Base-by-base conservation (phyloP, 208 protist species). In the Wallacemonas sp. region DNA sequence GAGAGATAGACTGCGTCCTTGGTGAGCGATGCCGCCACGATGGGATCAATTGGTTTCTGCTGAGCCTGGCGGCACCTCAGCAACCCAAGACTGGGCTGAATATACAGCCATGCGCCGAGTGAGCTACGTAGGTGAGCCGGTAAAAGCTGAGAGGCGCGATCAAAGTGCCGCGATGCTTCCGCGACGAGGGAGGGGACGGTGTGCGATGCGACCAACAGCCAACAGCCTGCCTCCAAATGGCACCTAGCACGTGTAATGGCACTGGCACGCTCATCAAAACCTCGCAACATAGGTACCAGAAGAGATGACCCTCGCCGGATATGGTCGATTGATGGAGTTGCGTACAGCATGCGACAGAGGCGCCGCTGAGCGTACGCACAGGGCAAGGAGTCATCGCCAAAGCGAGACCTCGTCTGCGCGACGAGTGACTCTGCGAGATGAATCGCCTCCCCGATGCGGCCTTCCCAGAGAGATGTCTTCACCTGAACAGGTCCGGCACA, bases 71-170 rank as follows among this genome's bases (percentile, higher is more conserved):
- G 67, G 74, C 79, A 88, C 14, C 85, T 78, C 59, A 91, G 60
- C 28, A 82, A 44, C 2, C 85, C 85, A 21, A 88, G 69, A 61
- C 71, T 74, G 5, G 85, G 80, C 38, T 80, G 80, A 47, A 91
- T 74, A 53, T 80, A 91, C 19, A 86, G 53, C 81, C 85, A 86
- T 0, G 79, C 72, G 0, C 81, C 81, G 44, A 46, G 34, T 19
- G 76, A 63, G 47, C 68, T 78, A 42, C 81, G 75, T 49, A 86
- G 62, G 12, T 65, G 62, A 19, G 46, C 46, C 27, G 76, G 78
- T 6, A 83, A 44, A 6, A 91, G 71, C 36, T 61, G 62, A 44
- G 64, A 75, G 11, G 85, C 85, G 21, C 68, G 45, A 28, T 56
- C 36, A 58, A 88, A 91, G 72, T 86, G 81, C 19, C 53, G 68